Base-by-base conservation (phyloP, 805 yeast species). In the Kluyveromyces wickerhamii region DNA sequence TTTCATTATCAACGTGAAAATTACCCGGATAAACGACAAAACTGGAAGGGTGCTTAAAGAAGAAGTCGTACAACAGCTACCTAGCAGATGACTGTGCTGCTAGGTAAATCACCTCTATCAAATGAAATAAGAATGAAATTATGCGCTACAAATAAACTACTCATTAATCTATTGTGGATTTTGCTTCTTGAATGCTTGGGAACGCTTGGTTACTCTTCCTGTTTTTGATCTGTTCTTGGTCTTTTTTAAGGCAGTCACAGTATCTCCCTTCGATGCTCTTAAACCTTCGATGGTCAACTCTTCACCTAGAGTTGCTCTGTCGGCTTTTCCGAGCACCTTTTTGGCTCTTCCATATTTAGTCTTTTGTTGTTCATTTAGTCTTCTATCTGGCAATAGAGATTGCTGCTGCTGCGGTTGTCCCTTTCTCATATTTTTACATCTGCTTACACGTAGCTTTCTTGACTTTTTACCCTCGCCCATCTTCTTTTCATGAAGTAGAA, bases 261-360 rank as follows among this genome's bases (percentile, higher is more conserved):
- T 68, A 35, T 66, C 73, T 18, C 85, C 87, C 58, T 79, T 80
- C 39, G 65, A 61, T 11, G 95, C 87, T 64, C 95, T 75, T 36
- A 71, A 63, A 43, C 95, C 95, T 63, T 86, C 95, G 22, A 77
- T 55, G 5, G 66, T 49, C 39, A 74, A 53, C 34, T 62, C 48
- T 43, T 65, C 64, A 32, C 89, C 89, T 7, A 77, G 71, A 15
- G 79, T 68, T 22, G 80, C 71, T 48, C 81, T 73, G 54, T 84
- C 96, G 35, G 87, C 83, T 53, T 78, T 84, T 34, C 89, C 89
- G 29, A 87, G 66, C 4, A 81, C 67, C 37, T 74, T 68, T 49
- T 71, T 72, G 14, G 92, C 95, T 57, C 95, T 73, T 23, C 95
- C 95, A 24, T 84, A 58, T 48, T 72, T 73, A 11, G 94, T 80